phyloP scores from a whole-genome alignment of 495 filamentous ascomycete genomes.

The Neurospora discreta region DNA sequence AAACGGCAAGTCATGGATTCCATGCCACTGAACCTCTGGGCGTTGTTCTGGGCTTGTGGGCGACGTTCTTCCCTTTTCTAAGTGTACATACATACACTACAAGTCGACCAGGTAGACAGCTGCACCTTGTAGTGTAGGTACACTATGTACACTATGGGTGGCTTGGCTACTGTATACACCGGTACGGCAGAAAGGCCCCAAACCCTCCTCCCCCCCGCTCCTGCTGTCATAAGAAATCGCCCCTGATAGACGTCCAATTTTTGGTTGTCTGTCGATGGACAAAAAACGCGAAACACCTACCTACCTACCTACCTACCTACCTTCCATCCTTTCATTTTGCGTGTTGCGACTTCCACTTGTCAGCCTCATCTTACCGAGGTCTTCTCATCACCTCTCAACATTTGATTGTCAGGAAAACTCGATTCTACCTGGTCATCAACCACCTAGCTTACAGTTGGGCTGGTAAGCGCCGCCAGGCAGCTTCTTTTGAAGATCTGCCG shows the following conservation, averaged over 20 bases:
- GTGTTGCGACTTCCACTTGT: background rate
- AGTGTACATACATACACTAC: too few species aligned
- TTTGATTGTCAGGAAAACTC: background rate
- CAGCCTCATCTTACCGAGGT: background rate
- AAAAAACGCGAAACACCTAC: background rate
- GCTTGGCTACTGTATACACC: too few species aligned
- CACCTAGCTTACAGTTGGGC: too few species aligned
- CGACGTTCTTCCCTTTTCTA: background rate
- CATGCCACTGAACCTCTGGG: background rate
- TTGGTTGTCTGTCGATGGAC: background rate
- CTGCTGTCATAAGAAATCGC: background rate
- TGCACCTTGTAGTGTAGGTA: too few species aligned
- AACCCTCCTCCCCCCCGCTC: background rate
- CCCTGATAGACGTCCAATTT: background rate
- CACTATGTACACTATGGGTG: too few species aligned
- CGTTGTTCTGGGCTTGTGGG: background rate
- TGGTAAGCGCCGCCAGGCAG: background rate
- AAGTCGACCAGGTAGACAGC: too few species aligned
- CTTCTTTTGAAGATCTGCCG: background rate
- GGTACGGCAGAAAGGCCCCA: background rate
- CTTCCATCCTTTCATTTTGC: background rate
- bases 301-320: too few species aligned
- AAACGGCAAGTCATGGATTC: background rate
- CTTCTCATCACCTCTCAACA: background rate
- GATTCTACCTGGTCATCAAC: background rate